Conservation (phyloP, 164 flowering plant genomes). For the Chloranthus sessilifolius region DNA sequence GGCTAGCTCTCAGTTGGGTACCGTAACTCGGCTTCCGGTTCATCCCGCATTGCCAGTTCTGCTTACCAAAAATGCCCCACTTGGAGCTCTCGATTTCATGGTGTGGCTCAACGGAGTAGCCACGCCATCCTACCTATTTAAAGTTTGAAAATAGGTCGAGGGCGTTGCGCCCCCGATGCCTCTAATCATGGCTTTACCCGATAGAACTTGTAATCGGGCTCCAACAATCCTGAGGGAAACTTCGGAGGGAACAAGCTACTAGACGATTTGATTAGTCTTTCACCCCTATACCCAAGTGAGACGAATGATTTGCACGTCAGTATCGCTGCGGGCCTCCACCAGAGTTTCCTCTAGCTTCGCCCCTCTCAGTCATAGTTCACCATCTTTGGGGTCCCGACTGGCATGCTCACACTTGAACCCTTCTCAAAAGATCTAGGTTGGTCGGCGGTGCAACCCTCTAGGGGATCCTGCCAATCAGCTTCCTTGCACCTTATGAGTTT, state of each 20-base stretch:
- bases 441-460: neutral
- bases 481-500: conserved; percentile 2
- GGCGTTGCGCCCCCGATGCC: conserved; percentile 15
- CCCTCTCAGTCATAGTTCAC: conserved; percentile 5
- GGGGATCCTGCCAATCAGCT: neutral
- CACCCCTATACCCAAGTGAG: conserved; percentile 12
- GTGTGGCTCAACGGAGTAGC: neutral
- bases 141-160: too few species aligned
- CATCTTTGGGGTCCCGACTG: conserved; percentile 2
- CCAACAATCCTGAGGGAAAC: conserved; percentile 2
- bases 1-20: too few species aligned
- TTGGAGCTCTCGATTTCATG: neutral
- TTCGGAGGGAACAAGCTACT: conserved; percentile 10
- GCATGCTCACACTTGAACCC: conserved; percentile 12
- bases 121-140: neutral
- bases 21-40: too few species aligned
- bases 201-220: conserved; percentile 1
- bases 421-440: conserved; percentile 10
- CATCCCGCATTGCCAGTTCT: conserved; percentile 1
- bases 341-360: conserved; percentile 9
- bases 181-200: conserved; percentile 14
- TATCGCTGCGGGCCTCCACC: conserved; percentile 8
- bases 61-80: neutral
- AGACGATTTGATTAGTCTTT: conserved; percentile 15
- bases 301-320: conserved; percentile 12